These are phyloP conservation scores for Pythium vanterpoolii DNA, from an alignment of 352 stramenopile genomes.

Conservation along the genomic window DNA sequence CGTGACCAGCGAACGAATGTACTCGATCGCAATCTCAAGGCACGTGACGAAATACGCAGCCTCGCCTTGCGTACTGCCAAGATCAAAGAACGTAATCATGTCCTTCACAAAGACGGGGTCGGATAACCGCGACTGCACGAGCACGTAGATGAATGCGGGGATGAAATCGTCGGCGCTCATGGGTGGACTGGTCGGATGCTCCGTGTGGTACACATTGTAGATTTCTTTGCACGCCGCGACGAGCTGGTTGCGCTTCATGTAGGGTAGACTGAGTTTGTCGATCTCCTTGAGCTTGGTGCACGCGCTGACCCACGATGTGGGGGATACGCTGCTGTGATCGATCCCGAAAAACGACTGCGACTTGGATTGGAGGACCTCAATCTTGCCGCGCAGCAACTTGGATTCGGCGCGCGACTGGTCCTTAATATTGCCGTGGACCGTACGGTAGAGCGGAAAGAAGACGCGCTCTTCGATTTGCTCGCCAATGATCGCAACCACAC, in stretches of 20 bases:
- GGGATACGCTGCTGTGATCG: conserved; percentile 56
- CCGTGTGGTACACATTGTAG: conserved; percentile 66
- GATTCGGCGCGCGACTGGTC: conserved; percentile 56
- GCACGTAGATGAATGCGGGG: conserved; percentile 84
- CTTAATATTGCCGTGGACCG: conserved; percentile 63
- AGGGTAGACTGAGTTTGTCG: conserved; percentile 73
- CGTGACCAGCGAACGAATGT: conserved; percentile 80
- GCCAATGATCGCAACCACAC: conserved; percentile 65
- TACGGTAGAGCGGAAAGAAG: conserved; percentile 73
- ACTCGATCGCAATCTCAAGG: conserved; percentile 86
- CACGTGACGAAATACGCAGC: conserved; percentile 87
- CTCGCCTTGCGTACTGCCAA: conserved; percentile 62
- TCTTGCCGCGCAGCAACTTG: conserved; percentile 74
- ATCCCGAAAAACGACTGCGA: conserved; percentile 86
- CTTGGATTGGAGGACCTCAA: conserved; percentile 75
- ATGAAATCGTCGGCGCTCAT: conserved; percentile 89
- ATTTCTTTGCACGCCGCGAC: conserved; percentile 81
- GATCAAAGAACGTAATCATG: conserved; percentile 77
- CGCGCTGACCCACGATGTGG: conserved; percentile 54
- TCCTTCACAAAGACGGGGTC: conserved; percentile 76
- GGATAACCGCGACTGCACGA: conserved; percentile 68
- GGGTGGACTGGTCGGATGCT: conserved; percentile 65
- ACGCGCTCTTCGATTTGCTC: conserved; percentile 86
- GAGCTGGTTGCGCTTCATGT: conserved; percentile 79
- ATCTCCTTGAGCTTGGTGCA: conserved; percentile 67